Conservation (phyloP, 768 basidiomycete genomes). For the Cystofilobasidium macerans region DNA sequence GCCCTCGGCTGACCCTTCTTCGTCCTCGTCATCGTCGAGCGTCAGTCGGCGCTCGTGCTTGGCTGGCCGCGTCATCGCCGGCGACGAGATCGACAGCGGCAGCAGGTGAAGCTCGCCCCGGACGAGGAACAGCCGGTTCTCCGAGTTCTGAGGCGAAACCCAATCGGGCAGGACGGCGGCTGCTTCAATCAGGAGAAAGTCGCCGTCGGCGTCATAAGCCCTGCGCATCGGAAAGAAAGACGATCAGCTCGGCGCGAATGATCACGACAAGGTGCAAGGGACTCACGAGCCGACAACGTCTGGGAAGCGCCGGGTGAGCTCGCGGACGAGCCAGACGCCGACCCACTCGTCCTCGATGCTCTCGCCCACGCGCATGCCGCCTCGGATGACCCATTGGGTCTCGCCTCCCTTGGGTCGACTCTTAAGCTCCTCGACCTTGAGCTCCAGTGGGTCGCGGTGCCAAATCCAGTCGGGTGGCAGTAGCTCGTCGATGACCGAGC, state of each 20-base stretch:
- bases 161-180: slow-evolving; percentile 78
- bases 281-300: slow-evolving; percentile 67
- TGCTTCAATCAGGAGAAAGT: slow-evolving; percentile 92
- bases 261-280: background rate
- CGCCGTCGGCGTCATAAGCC: slow-evolving; percentile 81
- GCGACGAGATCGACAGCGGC: slow-evolving; percentile 62
- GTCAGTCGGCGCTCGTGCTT: slow-evolving; percentile 42
- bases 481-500: slow-evolving; percentile 8
- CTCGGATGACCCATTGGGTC: slow-evolving; percentile 53
- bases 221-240: slow-evolving; percentile 36
- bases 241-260: background rate
- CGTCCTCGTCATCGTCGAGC: slow-evolving; percentile 47
- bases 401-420: slow-evolving; percentile 27
- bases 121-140: slow-evolving; percentile 93
- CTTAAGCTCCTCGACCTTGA: slow-evolving; percentile 1
- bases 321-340: slow-evolving; percentile 72
- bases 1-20: slow-evolving; percentile 39
- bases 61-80: slow-evolving; percentile 46
- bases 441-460: slow-evolving; percentile 28
- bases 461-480: slow-evolving; percentile 27
- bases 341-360: slow-evolving; percentile 98
- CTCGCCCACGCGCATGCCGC: slow-evolving; percentile 83
- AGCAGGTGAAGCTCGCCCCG: slow-evolving; percentile 72
- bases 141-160: slow-evolving; percentile 82
- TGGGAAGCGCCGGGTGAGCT: slow-evolving; percentile 60